A percentile compares a stretch with the other conserved stretches of the same genome.
Conservation (phyloP, 2,329 filamentous ascomycete genomes). For the Aspergillus tubingensis region DNA sequence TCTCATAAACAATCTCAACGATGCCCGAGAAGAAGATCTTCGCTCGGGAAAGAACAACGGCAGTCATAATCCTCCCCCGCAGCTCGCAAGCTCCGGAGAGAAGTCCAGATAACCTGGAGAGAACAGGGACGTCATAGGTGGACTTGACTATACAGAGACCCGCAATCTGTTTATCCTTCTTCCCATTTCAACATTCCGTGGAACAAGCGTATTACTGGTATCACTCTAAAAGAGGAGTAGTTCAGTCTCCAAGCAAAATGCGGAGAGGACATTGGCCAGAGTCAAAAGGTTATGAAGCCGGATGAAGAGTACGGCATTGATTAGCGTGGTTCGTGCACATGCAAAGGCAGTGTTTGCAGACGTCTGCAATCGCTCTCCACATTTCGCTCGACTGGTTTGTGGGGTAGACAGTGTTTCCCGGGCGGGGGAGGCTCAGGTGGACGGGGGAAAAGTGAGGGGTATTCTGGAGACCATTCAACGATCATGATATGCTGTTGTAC, state of each 20-base stretch:
- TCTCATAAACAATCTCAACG: neutral
- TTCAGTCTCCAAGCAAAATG: too few species aligned
- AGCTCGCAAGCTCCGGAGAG: too few species aligned
- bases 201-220: too few species aligned
- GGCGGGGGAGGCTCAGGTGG: too few species aligned
- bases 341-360: too few species aligned
- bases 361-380: neutral
- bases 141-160: neutral
- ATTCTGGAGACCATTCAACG: too few species aligned
- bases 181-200: too few species aligned
- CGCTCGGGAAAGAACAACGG: neutral
- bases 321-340: neutral
- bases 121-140: neutral
- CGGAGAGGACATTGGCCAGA: too few species aligned
- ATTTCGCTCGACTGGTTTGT: neutral
- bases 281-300: neutral
- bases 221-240: too few species aligned
- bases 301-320: neutral
- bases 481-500: too few species aligned
- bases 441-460: too few species aligned
- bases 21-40: neutral
- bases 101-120: neutral
- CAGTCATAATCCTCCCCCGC: neutral
- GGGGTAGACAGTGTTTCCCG: neutral
- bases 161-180: too few species aligned